Base-by-base conservation (phyloP, 176 grass and related monocot species). In the Ananas comosus region DNA sequence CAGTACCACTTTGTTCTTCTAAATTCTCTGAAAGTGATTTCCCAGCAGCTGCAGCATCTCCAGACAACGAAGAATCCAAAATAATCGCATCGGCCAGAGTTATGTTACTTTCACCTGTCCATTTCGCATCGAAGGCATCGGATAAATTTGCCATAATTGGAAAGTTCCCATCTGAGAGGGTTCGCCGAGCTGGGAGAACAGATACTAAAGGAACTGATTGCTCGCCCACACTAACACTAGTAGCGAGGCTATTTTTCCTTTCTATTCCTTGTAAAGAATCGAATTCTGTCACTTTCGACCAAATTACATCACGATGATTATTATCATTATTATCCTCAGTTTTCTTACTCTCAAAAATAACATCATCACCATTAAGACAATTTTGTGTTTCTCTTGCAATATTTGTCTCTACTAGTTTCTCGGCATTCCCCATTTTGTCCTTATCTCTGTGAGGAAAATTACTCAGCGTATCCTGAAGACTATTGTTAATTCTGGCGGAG, bases 151-250 rank as follows among this genome's bases (percentile, higher is more conserved):
- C 72, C 51, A 85, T 13, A 83, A 76, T 82, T 76, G 94, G 84
- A 90, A 90, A 87, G 50, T 93, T 81, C 63, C 89, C 94, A 81
- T 90, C 94, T 66, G 87, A 99, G 74, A 93, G 83, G 18, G 94
- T 93, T 63, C 84, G 90, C 63, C 84, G 75, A 69, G 89, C 76
- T 72, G 75, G 64, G 71, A 99, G 72, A 82, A 86, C 70, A 75
- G 70, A 68, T 65, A 84, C 89, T 63, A 83, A 68, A 64, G 78
- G 81, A 75, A 84, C 25, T 10, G 66, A 87, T 49, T 90, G 81
- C 22, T 29, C 80, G 9, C 27, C 88, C 33, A 86, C 64, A 83
- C 94, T 90, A 69, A 82, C 63, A 53, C 89, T 88, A 68, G 82
- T 90, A 64, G 81, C 77, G 12, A 88, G 75, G 51, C 76, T 65